Evolutionary conservation across 306 rosid species (phyloP).

Genomic region (Fagus sylvatica): DNA sequence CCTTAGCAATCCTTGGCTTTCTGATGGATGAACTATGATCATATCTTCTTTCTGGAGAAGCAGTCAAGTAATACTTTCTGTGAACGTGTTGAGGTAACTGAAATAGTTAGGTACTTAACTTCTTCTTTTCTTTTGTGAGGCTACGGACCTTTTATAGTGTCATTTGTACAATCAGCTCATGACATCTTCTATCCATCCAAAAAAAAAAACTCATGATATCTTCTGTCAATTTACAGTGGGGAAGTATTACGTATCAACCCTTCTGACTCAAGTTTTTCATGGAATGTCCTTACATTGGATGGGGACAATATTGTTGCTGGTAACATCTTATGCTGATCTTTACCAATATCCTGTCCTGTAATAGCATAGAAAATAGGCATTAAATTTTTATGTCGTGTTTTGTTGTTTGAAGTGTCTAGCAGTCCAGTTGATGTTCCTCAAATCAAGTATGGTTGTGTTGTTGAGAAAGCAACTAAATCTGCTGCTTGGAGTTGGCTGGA

Average conservation of each 20-base stretch:
- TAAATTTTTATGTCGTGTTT: constrained; percentile 11
- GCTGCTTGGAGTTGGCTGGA: constrained; percentile 74
- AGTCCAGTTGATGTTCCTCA: constrained; percentile 85
- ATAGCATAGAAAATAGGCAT: constrained; percentile 1
- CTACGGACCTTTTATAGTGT: not conserved
- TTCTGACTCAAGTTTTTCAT: constrained; percentile 61
- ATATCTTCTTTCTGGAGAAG: constrained; percentile 71
- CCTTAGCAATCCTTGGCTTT: constrained; percentile 70
- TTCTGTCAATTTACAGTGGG: constrained; percentile 54
- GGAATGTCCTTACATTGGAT: constrained; percentile 75
- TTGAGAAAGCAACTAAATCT: constrained; percentile 46
- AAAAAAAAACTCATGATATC: too few relatives aligned
- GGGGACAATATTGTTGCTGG: constrained; percentile 86
- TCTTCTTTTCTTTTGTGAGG: constrained; percentile 22
- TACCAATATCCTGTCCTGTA: constrained; percentile 12
- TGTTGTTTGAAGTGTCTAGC: constrained; percentile 68
- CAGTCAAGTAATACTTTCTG: constrained; percentile 67
- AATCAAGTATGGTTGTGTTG: constrained; percentile 68
- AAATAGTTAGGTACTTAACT: constrained; percentile 8
- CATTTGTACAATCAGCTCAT: constrained; percentile 17
- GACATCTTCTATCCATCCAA: too few relatives aligned
- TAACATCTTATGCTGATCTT: constrained; percentile 40
- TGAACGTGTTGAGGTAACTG: constrained; percentile 69
- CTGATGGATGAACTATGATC: constrained; percentile 72
- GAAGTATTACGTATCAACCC: constrained; percentile 68